Base-by-base conservation (phyloP, 1,284 basidiomycete genomes). In the Inonotus hispidus region DNA sequence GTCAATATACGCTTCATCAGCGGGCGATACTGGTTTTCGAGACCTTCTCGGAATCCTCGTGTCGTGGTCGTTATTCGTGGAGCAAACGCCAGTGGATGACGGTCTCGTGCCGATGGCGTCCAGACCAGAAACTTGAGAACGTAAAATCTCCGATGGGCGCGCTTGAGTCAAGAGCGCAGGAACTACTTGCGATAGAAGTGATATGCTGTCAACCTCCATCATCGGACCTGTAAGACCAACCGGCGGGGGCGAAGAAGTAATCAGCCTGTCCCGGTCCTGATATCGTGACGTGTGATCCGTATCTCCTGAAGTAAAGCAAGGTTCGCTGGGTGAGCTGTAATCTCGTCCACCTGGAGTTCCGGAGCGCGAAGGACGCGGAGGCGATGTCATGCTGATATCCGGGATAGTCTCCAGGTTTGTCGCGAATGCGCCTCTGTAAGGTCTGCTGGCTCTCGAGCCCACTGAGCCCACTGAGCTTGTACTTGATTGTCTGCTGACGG, bases 151-250 rank as follows among this genome's bases (percentile, higher is more conserved):
- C n/a, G n/a, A n/a, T n/a, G 8, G 32, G 8, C 32, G 32, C 32
- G 3, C 32, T 32, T 3, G 4, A 8, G 32, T 8, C 8, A 32
- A 32, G 32, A 32, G 32, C 32, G 32, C 32, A 8, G 32, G 32
- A 8, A 32, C 32, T 32, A 32, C 3, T 32, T 32, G 32, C 32
- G 32, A 32, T 4, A 32, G 32, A 4, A 85, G 85, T 8, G 84
- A 85, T 55, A 89, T 75, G 14, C 80, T 83, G 64, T 88, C 86
- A 61, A 88, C 86, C 72, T 86, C 84, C 61, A 82, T 82, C 66
- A 82, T 75, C 63, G 2, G 10, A 38, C 25, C 19, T n/a, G 23
- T 19, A 19, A 5, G 7, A n/a, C 32, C n/a, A 80, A 80, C 2
- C 79, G 79, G 5, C 76, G 75, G 41, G 70, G 61, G 27, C 73